Percentiles rank a stretch among this genome's conserved stretches.
Evolutionary conservation across 352 stramenopile species (phyloP).

Genomic region (Phytophthora kernoviae): DNA sequence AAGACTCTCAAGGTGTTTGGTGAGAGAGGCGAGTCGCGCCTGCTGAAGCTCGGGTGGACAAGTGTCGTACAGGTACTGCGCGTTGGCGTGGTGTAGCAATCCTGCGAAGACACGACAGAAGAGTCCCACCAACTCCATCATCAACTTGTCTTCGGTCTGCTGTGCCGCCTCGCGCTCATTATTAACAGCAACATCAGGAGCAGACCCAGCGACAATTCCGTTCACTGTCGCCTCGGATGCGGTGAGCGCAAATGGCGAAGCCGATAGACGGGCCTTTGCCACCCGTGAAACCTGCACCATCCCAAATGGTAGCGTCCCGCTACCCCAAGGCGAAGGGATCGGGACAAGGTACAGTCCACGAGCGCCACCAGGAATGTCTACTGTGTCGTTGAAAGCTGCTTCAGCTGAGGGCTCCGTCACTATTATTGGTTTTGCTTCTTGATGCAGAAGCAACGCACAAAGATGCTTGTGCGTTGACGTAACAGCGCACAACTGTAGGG

Average conservation of each 20-base stretch:
- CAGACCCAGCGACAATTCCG: slow-evolving; percentile 4
- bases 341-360: slow-evolving; percentile 62
- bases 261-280: slow-evolving; percentile 21
- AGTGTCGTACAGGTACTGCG: slow-evolving; percentile 52
- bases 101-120: slow-evolving; percentile 65
- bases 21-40: slow-evolving; percentile 48
- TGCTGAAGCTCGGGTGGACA: slow-evolving; percentile 59
- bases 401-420: slow-evolving; percentile 53
- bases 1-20: slow-evolving; percentile 36
- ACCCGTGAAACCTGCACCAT: slow-evolving; percentile 72
- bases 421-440: slow-evolving; percentile 26
- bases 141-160: slow-evolving; percentile 53
- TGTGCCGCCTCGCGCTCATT: slow-evolving; percentile 52
- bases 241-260: slow-evolving; percentile 28
- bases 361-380: slow-evolving; percentile 63
- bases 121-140: slow-evolving; percentile 55
- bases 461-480: slow-evolving; percentile 71
- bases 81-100: slow-evolving; percentile 58
- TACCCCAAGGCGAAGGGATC: slow-evolving; percentile 59
- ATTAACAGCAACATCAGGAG: slow-evolving; percentile 23
- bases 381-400: slow-evolving; percentile 71
- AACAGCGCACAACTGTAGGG: slow-evolving; percentile 49
- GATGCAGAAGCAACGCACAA: slow-evolving; percentile 35
- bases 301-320: slow-evolving; percentile 42
- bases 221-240: slow-evolving; percentile 10